Base-by-base conservation (phyloP, 1,284 basidiomycete genomes). In the Irpex sp. region DNA sequence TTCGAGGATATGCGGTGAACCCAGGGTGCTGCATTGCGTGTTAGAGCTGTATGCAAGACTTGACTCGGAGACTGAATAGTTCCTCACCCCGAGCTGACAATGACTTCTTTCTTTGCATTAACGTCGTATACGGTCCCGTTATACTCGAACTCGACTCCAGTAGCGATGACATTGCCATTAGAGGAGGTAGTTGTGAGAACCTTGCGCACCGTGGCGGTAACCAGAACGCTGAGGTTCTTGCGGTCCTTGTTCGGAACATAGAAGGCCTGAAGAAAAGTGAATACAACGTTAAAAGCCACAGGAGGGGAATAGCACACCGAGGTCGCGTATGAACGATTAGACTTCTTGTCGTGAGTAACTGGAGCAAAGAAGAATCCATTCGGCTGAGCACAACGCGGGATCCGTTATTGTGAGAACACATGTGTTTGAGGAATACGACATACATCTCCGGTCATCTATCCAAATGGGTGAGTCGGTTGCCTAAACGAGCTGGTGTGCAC, bases 151-250 rank as follows among this genome's bases (percentile, higher is more conserved):
- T 68, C 69, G 4, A 77, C 74, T 19, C 69, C 73, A 5, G 67
- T 70, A 1, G 71, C 71, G 6, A 96, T 97, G 76, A 97, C 97
- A 76, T 95, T 94, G 57, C 93, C 92, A 74, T 98, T 94, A 72
- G 85, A 82, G 11, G 96, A 96, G 31, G 94, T 95, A 75, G 93
- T 38, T 11, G 48, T 61, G 11, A 62, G 49, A 5, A 64, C 58
- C 11, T 60, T 62, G 34, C 60, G 55, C 5, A 61, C 64, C 17
- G 60, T 58, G 15, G 65, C 66, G 38, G 36, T 48, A 26, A 64
- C 57, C 1, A 65, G 57, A 4, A 71, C 71, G 7, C 55, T 62
- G 17, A 71, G 62, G 49, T 73, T 72, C 8, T 57, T 37, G 7
- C 68, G 66, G 21, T 65, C 37, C 49, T 61, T 64, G 57, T 71